phyloP scores from a whole-genome alignment of 371 early-diverging fungal species.

The Dipsacomyces acuminosporus region DNA sequence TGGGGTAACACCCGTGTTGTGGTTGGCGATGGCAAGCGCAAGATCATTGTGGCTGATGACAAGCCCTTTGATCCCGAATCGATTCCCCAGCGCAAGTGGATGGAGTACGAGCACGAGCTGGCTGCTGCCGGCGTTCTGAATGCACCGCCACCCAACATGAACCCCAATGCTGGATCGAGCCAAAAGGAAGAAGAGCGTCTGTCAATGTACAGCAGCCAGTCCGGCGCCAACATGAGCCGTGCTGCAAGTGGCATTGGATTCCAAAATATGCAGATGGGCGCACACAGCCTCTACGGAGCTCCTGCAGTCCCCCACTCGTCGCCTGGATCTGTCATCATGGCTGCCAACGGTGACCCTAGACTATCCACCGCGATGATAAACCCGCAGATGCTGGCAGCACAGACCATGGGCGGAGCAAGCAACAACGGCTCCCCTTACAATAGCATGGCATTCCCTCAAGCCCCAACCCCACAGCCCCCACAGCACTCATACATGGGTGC shows the following conservation, averaged over 20 bases:
- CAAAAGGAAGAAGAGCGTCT: constrained; percentile 34
- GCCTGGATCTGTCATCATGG: background rate
- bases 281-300: constrained; percentile 27
- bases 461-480: constrained; percentile 13
- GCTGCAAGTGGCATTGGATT: constrained; percentile 32
- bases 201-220: constrained; percentile 38
- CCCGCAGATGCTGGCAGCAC: constrained; percentile 22
- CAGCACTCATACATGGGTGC: constrained; percentile 13
- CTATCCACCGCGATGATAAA: constrained; percentile 37
- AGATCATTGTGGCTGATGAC: constrained; percentile 54
- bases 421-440: constrained; percentile 12
- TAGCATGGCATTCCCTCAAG: constrained; percentile 6
- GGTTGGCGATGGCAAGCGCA: constrained; percentile 56
- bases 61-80: constrained; percentile 77
- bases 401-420: constrained; percentile 9
- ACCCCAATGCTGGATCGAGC: constrained; percentile 27
- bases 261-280: no score
- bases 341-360: constrained; percentile 17
- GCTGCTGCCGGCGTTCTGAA: constrained; percentile 28
- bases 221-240: constrained; percentile 34
- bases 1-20: constrained; percentile 97
- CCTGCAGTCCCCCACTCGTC: background rate
- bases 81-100: constrained; percentile 84
- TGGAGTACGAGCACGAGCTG: constrained; percentile 76
- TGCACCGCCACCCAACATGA: constrained; percentile 37